Evolutionary conservation across 148 eudicot species (phyloP).

Genomic region (Chenopodium formosanum): DNA sequence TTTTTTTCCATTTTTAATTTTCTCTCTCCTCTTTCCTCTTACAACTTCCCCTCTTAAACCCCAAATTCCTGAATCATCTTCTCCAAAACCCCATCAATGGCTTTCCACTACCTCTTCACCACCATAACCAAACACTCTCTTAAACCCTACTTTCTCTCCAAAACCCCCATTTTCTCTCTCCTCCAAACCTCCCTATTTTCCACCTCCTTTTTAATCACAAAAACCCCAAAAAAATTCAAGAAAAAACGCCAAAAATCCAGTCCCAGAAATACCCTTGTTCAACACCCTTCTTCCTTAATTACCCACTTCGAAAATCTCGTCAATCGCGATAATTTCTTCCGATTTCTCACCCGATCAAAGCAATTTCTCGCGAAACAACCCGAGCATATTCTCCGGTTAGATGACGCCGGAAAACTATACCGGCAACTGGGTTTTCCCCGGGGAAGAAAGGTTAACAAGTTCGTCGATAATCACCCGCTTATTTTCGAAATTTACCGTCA

Average conservation of each 20-base stretch:
- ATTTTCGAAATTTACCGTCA: constrained; percentile 73
- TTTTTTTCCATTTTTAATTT: not conserved
- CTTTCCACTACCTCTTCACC: not conserved
- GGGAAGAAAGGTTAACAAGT: constrained; percentile 67
- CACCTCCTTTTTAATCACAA: constrained; percentile 88
- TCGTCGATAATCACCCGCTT: constrained; percentile 60
- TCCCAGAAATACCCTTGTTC: constrained; percentile 61
- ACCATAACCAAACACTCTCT: constrained; percentile 18
- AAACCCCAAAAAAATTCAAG: constrained; percentile 70
- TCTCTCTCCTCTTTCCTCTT: not conserved
- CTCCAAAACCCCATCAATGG: not conserved
- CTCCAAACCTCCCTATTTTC: constrained; percentile 43
- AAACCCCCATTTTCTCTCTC: constrained; percentile 15
- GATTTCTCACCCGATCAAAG: constrained; percentile 70
- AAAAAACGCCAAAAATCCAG: constrained; percentile 60
- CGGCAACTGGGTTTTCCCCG: constrained; percentile 88
- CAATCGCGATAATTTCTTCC: constrained; percentile 48
- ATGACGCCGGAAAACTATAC: constrained; percentile 80
- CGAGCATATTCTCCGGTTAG: constrained; percentile 66
- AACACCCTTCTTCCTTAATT: constrained; percentile 44
- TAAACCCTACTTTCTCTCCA: constrained; percentile 3
- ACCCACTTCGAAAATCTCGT: constrained; percentile 65
- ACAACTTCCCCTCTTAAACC: not conserved
- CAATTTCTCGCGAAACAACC: constrained; percentile 71
- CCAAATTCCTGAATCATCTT: not conserved